Conservation (phyloP, 2,329 filamentous ascomycete genomes). For the Fusarium udum region DNA sequence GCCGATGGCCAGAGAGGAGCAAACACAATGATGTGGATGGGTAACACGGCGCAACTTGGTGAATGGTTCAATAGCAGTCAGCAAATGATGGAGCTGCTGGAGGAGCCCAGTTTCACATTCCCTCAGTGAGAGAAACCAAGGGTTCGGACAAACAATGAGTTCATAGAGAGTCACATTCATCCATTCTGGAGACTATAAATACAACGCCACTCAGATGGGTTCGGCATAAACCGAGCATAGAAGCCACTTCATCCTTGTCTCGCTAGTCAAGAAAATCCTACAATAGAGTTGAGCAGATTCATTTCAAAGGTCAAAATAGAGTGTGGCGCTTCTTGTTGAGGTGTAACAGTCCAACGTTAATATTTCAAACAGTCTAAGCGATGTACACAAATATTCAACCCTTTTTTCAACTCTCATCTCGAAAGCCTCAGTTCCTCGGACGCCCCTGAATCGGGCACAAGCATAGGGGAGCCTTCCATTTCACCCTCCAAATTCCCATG, state of each 20-base stretch:
- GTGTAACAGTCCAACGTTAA: not conserved
- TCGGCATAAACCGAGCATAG: not conserved
- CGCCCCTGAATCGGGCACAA: constrained; percentile 46
- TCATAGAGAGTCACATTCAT: not conserved
- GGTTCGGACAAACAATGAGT: not conserved
- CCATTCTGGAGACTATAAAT: not conserved
- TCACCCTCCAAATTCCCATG: constrained; percentile 44
- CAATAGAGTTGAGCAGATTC: not conserved
- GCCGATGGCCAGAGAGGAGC: constrained; percentile 29
- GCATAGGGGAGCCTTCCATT: constrained; percentile 54
- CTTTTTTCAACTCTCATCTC: constrained; percentile 9
- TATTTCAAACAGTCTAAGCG: too few species aligned
- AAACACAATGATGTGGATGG: constrained; percentile 49
- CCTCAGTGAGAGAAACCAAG: constrained; percentile 21
- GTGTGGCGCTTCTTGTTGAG: not conserved
- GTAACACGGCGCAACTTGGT: constrained; percentile 49
- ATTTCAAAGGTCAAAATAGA: not conserved
- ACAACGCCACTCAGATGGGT: not conserved
- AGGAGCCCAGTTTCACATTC: constrained; percentile 44
- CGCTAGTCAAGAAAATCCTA: not conserved
- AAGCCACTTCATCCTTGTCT: not conserved
- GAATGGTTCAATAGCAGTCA: constrained; percentile 53
- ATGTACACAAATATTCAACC: not conserved
- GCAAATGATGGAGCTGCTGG: constrained; percentile 50
- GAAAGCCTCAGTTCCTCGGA: constrained; percentile 33